phyloP scores from a whole-genome alignment of 257 asterid species.

The Oldenlandia corymbosa region DNA sequence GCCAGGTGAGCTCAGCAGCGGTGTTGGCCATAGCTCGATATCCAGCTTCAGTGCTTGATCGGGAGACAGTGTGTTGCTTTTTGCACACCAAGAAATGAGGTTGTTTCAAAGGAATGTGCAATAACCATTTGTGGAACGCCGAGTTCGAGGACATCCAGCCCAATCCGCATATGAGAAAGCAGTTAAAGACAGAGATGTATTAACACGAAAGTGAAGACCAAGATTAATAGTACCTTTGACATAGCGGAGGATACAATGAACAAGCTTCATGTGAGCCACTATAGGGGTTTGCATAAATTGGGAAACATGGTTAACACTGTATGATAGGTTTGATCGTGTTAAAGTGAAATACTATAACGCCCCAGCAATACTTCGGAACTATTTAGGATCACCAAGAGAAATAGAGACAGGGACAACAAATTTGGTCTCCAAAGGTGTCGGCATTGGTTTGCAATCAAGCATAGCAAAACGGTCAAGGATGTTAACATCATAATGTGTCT shows the following conservation, averaged over 20 bases:
- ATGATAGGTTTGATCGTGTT: background rate
- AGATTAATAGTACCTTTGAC: background rate
- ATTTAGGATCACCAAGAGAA: background rate
- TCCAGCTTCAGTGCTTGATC: background rate
- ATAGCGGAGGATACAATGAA: background rate
- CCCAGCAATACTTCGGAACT: background rate
- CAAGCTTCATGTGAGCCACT: background rate
- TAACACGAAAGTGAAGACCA: background rate
- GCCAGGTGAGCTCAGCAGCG: background rate
- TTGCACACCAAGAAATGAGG: background rate
- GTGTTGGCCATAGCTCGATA: background rate
- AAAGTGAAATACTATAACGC: background rate
- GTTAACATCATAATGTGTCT: no score
- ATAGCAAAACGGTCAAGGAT: no score
- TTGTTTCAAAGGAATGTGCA: background rate
- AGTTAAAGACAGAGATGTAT: no score
- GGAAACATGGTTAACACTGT: background rate
- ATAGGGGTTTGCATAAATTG: background rate
- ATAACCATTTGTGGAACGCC: background rate
- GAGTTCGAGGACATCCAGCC: background rate
- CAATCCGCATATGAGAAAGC: background rate
- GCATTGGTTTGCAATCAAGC: background rate
- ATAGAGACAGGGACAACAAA: fast-evolving
- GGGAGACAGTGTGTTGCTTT: background rate
- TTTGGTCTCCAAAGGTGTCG: background rate